Evolutionary conservation across 2,329 filamentous ascomycete genomes (phyloP).

Genomic region (Elsinoe necatrix): DNA sequence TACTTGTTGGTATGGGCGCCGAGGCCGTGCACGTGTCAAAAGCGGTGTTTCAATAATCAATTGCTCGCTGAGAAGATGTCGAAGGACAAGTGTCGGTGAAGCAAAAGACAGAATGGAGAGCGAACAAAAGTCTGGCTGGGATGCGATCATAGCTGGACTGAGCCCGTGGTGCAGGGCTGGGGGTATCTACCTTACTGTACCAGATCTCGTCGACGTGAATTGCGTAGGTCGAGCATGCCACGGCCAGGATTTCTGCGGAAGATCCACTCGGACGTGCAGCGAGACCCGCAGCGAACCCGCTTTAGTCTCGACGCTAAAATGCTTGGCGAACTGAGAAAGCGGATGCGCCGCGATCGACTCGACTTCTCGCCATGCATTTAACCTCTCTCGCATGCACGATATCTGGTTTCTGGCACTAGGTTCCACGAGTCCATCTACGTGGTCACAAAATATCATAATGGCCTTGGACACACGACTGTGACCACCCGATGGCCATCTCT

Average conservation of each 20-base stretch:
- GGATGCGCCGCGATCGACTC: slow-evolving; percentile 4
- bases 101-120: background rate
- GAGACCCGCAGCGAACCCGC: background rate
- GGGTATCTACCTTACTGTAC: too few species aligned
- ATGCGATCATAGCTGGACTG: slow-evolving; percentile 8
- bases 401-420: background rate
- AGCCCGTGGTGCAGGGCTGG: slow-evolving; percentile 5
- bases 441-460: background rate
- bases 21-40: background rate
- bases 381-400: background rate
- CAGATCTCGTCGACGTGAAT: background rate
- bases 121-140: background rate
- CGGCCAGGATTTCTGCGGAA: background rate
- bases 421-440: background rate
- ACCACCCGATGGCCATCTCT: background rate
- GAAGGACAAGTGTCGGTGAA: slow-evolving; percentile 9
- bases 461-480: background rate
- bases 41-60: background rate
- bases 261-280: background rate
- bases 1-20: background rate
- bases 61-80: background rate
- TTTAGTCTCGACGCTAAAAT: background rate
- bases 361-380: background rate
- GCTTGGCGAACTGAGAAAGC: slow-evolving; percentile 7
- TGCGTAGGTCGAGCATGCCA: slow-evolving; percentile 12